Base-by-base conservation (phyloP, 148 eudicot genomes). In the Drosera capensis region DNA sequence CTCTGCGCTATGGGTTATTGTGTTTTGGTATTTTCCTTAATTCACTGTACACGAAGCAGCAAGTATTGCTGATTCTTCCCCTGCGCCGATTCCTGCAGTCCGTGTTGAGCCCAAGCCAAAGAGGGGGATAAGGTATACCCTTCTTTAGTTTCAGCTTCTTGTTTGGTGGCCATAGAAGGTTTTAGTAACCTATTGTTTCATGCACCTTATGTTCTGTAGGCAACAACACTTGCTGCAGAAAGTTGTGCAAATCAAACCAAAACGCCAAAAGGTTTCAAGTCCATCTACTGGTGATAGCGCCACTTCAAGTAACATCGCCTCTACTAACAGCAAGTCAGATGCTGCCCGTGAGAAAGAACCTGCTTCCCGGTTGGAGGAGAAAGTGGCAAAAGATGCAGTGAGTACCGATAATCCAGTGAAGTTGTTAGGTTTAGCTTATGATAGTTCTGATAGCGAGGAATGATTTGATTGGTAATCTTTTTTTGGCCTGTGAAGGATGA, bases 61-160 rank as follows among this genome's bases (percentile, higher is more conserved):
- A 20, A 76, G 56, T 66, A 29, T 72, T 59, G 82, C 79, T 14
- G 94, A 87, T 72, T 63, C 96, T 49, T 60, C 80, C 26, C 78
- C 94, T 49, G 78, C 80, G 41, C 47, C 75, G 16, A 58, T 78
- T 57, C 96, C 96, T 22, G 64, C 95, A 34, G 82, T 79, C 30
- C 90, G 96, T 50, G 96, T 79, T 30, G 96, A 87, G 40, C 84
- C 94, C 48, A 87, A 87, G 71, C 80, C 96, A 43, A 87, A 83
- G 71, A 87, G 94, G 62, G 94, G 94, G 49, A 87, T 82, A 60
- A 77, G 96, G 96, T 82, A 66, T 23, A 11, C 19, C 36, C 29
- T 43, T 50, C 23, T 7, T 43, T 20, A 20, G 21, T 36, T 34
- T 3, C 14, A 34, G 35, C 35, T 5, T 30, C 6, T 30, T 39